phyloP scores from a whole-genome alignment of 2,329 filamentous ascomycete genomes.

The Penicillium rolfsii region DNA sequence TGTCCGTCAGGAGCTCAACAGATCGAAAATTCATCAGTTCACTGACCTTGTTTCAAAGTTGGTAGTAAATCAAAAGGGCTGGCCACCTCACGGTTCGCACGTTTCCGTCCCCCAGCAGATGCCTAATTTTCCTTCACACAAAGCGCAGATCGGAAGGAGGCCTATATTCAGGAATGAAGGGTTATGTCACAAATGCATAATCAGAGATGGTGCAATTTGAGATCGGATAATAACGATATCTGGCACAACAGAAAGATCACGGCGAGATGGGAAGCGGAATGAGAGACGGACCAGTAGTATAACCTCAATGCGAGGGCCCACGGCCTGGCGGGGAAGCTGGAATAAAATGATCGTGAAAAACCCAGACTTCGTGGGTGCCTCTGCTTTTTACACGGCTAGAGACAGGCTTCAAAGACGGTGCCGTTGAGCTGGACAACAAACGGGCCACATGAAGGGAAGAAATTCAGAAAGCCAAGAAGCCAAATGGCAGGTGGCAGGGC shows the following conservation, averaged over 20 bases:
- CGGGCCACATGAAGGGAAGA: constrained; percentile 21
- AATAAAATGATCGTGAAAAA: constrained; percentile 13
- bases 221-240: constrained; percentile 11
- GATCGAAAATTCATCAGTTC: background rate
- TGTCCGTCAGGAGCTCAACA: background rate
- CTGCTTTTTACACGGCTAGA: constrained; percentile 22
- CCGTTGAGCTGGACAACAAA: constrained; percentile 16
- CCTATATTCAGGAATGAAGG: constrained; percentile 21
- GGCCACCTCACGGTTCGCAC: constrained; percentile 5
- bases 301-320: background rate
- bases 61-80: constrained; percentile 1
- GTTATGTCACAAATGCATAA: constrained; percentile 26
- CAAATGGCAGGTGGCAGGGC: background rate
- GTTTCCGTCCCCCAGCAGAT: constrained; percentile 6
- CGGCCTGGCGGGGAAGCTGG: background rate
- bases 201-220: constrained; percentile 3
- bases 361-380: constrained; percentile 10
- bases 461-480: background rate
- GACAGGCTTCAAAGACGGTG: constrained; percentile 15
- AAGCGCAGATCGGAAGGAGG: constrained; percentile 12
- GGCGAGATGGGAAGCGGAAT: background rate
- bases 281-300: background rate
- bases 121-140: constrained; percentile 10
- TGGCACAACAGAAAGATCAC: constrained; percentile 8
- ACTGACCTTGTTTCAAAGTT: constrained; percentile 3